Percentiles rank a stretch among this genome's conserved stretches.
Conservation (phyloP, 1,139 yeast species). For the Candida albicans region DNA sequence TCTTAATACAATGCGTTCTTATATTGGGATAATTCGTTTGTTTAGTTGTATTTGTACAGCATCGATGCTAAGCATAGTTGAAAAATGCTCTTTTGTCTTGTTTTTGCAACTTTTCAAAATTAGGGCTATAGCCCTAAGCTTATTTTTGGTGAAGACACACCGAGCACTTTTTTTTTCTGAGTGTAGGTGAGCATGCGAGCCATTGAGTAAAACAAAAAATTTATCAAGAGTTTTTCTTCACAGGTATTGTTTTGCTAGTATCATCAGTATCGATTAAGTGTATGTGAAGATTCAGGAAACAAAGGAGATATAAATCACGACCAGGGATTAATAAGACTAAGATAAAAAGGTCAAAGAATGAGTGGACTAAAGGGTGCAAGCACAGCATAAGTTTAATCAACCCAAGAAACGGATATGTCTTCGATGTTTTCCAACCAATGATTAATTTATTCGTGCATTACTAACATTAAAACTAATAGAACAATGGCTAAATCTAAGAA, state of each 20-base stretch:
- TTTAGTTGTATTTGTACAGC: too few relatives aligned
- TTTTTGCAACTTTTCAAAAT: not conserved
- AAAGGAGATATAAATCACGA: not conserved
- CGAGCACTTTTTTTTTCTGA: not conserved
- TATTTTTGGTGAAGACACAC: not conserved
- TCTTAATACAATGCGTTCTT: not conserved
- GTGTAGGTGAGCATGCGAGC: not conserved
- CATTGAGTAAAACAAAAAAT: constrained; percentile 1
- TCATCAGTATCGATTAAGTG: constrained; percentile 6
- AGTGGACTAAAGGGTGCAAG: not conserved
- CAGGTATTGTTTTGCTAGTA: not conserved
- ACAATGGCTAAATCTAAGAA: constrained; percentile 97
- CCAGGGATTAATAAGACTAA: not conserved
- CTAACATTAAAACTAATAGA: constrained; percentile 29
- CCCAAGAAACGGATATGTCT: too few relatives aligned
- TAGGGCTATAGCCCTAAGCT: constrained; percentile 7
- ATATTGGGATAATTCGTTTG: not conserved
- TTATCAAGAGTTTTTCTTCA: not conserved
- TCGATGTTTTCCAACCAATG: not conserved
- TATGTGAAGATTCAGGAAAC: constrained; percentile 2
- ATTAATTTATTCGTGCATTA: constrained; percentile 11
- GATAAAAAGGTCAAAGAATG: not conserved
- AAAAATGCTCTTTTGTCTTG: not conserved
- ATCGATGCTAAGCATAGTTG: not conserved
- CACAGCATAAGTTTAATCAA: too few relatives aligned